phyloP scores from a whole-genome alignment of 306 rosid species.

The Arachis hypogaea region DNA sequence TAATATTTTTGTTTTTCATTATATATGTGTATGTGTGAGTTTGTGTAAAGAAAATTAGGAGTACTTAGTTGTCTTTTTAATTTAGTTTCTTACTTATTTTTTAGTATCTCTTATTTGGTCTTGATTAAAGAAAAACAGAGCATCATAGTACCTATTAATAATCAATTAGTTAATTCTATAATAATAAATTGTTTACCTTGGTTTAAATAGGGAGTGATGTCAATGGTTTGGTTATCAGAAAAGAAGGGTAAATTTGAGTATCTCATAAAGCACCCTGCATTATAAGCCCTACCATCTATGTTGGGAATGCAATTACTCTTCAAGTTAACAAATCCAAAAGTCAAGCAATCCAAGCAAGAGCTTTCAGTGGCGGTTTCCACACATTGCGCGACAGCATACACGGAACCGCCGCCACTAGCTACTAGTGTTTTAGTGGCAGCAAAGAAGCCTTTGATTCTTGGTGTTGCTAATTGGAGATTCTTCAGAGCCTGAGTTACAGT shows the following conservation, averaged over 20 bases:
- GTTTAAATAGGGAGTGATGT: conserved; percentile 45
- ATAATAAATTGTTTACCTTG: conserved; percentile 35
- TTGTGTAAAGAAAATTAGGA: too few relatives aligned
- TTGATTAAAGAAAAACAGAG: too few relatives aligned
- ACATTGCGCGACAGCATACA: conserved; percentile 69
- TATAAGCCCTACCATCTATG: conserved; percentile 50
- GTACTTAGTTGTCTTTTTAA: too few relatives aligned
- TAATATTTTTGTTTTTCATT: too few relatives aligned
- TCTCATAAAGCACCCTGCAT: conserved; percentile 73
- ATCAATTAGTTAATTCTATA: too few relatives aligned
- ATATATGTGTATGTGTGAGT: too few relatives aligned
- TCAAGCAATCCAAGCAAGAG: conserved; percentile 53
- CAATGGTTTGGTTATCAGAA: conserved; percentile 54
- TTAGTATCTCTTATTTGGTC: too few relatives aligned
- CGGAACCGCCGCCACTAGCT: conserved; percentile 20
- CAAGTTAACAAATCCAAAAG: conserved; percentile 41
- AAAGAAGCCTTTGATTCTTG: conserved; percentile 46
- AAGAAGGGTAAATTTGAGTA: conserved; percentile 58
- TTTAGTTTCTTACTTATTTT: too few relatives aligned
- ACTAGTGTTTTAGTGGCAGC: conserved; percentile 48
- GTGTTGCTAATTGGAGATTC: conserved; percentile 40
- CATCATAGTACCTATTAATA: too few relatives aligned
- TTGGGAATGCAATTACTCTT: conserved; percentile 52
- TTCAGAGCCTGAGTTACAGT: conserved; percentile 28
- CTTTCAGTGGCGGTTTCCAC: conserved; percentile 43